Percentiles rank a stretch among this genome's conserved stretches.
Evolutionary conservation across 2,329 filamentous ascomycete genomes (phyloP).

Genomic region (Hypoxylon sp.): DNA sequence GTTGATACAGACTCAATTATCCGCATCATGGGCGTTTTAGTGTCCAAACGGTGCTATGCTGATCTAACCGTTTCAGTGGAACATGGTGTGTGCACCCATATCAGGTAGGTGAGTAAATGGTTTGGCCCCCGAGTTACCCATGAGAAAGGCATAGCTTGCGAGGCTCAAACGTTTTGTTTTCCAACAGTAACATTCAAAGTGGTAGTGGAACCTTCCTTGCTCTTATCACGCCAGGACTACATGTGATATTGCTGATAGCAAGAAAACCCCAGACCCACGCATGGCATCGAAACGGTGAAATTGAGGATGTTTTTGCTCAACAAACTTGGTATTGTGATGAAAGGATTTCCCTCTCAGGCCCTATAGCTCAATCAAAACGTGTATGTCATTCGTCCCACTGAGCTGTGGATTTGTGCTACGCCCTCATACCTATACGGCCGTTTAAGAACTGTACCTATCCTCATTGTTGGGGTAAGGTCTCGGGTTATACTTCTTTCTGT

Average conservation of each 20-base stretch:
- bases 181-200: not conserved
- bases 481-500: not conserved
- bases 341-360: not conserved
- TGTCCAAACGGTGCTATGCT: not conserved
- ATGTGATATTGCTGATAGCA: not conserved
- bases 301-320: not conserved
- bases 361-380: not conserved
- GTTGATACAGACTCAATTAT: conserved; percentile 9
- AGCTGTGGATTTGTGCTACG: not conserved
- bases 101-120: not conserved
- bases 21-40: conserved; percentile 1
- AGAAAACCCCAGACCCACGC: not conserved
- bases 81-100: conserved; percentile 2
- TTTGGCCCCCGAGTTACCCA: not conserved
- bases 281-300: not conserved
- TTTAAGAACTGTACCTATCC: not conserved
- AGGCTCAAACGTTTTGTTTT: not conserved
- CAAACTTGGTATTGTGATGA: not conserved
- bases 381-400: not conserved
- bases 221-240: not conserved
- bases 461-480: not conserved
- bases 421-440: not conserved
- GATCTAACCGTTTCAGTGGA: conserved; percentile 8
- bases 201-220: not conserved
- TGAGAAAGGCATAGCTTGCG: conserved; percentile 1